Conservation (phyloP, 371 early-diverging fungal species). For the Mucor circinelloides region DNA sequence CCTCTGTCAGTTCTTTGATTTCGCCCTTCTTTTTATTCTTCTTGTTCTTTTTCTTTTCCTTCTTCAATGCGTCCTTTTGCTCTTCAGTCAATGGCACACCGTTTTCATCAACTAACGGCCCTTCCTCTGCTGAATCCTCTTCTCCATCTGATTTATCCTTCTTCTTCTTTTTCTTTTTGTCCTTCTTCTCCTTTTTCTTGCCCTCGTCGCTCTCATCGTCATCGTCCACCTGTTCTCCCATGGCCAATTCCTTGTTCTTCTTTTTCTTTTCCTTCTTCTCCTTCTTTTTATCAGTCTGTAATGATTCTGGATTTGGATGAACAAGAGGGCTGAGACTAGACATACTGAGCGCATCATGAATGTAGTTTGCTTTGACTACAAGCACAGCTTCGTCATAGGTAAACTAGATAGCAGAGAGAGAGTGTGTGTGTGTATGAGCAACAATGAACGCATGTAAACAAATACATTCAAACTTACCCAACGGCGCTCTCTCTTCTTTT, state of each 20-base stretch:
- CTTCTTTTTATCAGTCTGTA: neutral
- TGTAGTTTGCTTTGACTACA: slow-evolving; percentile 44
- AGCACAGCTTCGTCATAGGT: slow-evolving; percentile 53
- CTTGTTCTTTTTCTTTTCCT: slow-evolving; percentile 20
- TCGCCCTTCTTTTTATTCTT: slow-evolving; percentile 21
- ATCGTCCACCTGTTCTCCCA: neutral
- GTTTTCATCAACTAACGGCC: slow-evolving; percentile 6
- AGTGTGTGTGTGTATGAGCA: neutral
- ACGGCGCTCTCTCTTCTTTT: slow-evolving; percentile 52
- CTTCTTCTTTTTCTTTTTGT: slow-evolving; percentile 19
- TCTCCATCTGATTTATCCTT: slow-evolving; percentile 9
- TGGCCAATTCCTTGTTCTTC: neutral
- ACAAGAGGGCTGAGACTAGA: slow-evolving; percentile 27
- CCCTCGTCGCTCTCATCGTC: slow-evolving; percentile 7
- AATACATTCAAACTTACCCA: slow-evolving; percentile 42
- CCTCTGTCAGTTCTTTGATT: slow-evolving; percentile 11
- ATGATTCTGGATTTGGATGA: slow-evolving; percentile 1
- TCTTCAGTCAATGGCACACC: slow-evolving; percentile 3
- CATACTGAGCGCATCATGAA: slow-evolving; percentile 53
- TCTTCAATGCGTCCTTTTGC: slow-evolving; percentile 8
- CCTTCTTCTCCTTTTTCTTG: slow-evolving; percentile 7
- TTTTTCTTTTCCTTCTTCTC: slow-evolving; percentile 15
- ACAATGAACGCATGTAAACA: neutral
- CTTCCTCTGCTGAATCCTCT: neutral
- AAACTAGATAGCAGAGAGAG: slow-evolving; percentile 54